phyloP scores from a whole-genome alignment of 2,329 filamentous ascomycete species.

The Ophiostoma perfectum region DNA sequence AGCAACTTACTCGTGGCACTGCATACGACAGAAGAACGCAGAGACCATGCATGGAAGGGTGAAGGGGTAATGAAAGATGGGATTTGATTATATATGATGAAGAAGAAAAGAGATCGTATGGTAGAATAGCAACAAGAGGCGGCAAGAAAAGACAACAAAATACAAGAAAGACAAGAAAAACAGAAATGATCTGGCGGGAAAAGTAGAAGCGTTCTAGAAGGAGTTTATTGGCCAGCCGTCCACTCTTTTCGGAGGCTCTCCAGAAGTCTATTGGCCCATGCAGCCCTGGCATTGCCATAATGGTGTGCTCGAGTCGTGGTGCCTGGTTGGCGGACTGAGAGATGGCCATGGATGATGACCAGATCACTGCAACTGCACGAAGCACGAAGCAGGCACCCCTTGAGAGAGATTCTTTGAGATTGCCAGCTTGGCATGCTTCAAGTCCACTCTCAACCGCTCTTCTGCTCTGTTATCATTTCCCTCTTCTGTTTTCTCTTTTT shows the following conservation, averaged over 20 bases:
- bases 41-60: background rate
- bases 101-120: too few species aligned
- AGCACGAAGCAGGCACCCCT: background rate
- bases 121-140: too few species aligned
- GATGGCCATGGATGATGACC: background rate
- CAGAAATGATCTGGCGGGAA: background rate
- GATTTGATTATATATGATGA: background rate
- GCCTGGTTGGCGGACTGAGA: background rate
- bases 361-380: background rate
- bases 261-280: too few species aligned
- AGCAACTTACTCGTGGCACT: background rate
- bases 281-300: background rate
- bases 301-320: background rate
- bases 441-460: background rate
- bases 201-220: conserved; percentile 3
- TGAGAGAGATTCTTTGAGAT: background rate
- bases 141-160: too few species aligned
- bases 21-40: background rate
- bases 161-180: background rate
- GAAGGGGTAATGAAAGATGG: background rate
- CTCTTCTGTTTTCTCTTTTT: background rate
- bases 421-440: background rate
- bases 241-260: background rate
- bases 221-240: background rate
- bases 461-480: background rate